Percentiles rank a stretch among this genome's conserved stretches.
These are phyloP conservation scores for Seiridium cupressi DNA, from an alignment of 2,329 filamentous ascomycete genomes.

Conservation along the genomic window DNA sequence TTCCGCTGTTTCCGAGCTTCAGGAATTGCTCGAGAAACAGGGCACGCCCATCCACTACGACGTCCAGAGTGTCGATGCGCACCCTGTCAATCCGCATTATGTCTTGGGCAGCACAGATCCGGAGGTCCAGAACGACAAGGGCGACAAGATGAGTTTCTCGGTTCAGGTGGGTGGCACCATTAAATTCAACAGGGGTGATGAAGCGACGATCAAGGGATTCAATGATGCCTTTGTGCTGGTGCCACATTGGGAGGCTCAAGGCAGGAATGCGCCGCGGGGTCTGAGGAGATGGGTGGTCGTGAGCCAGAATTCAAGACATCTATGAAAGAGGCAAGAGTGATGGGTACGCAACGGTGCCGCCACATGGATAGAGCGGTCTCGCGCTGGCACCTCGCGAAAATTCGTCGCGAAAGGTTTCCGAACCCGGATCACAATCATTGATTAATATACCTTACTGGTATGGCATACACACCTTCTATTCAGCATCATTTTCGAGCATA, in stretches of 20 bases:
- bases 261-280: constrained; percentile 50
- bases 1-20: constrained; percentile 61
- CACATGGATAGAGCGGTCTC: too few relatives aligned
- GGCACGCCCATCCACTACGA: constrained; percentile 52
- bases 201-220: constrained; percentile 67
- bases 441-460: too few relatives aligned
- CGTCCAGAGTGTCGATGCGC: constrained; percentile 72
- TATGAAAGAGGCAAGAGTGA: constrained; percentile 29
- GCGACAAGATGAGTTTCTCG: constrained; percentile 64
- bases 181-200: constrained; percentile 62
- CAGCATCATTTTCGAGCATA: too few relatives aligned
- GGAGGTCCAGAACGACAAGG: constrained; percentile 39
- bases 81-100: constrained; percentile 72
- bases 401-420: too few relatives aligned
- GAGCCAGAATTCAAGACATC: constrained; percentile 68
- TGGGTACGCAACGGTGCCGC: too few relatives aligned
- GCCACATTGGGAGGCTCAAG: constrained; percentile 65
- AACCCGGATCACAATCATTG: too few relatives aligned
- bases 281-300: constrained; percentile 63
- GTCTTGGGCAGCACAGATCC: constrained; percentile 51
- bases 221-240: constrained; percentile 80
- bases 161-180: constrained; percentile 75
- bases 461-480: too few relatives aligned
- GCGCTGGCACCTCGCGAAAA: too few relatives aligned
- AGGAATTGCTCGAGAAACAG: constrained; percentile 66